phyloP scores from a whole-genome alignment of 1,139 yeast species.

The Protomyces inundatus region DNA sequence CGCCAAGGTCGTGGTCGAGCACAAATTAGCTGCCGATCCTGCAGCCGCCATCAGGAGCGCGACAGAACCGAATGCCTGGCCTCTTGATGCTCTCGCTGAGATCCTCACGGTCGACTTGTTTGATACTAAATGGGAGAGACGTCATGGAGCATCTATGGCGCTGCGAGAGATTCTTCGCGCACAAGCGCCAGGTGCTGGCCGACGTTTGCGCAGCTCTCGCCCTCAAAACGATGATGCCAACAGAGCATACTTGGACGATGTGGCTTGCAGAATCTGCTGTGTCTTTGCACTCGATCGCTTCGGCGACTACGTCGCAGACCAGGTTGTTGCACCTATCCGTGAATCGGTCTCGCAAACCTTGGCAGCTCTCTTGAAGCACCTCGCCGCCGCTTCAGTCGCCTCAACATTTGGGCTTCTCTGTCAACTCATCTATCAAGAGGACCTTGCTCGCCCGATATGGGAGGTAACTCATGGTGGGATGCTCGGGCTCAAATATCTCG shows the following conservation, averaged over 20 bases:
- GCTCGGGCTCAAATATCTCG: conserved; percentile 87
- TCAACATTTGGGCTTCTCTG: conserved; percentile 63
- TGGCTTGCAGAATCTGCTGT: conserved; percentile 79
- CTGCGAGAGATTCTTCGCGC: conserved; percentile 76
- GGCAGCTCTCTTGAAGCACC: conserved; percentile 77
- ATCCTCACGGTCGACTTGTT: conserved; percentile 72
- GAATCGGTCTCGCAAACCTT: conserved; percentile 94
- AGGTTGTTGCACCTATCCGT: conserved; percentile 96
- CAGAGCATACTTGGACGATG: conserved; percentile 70
- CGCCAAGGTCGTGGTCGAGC: conserved; percentile 70
- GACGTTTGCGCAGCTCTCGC: conserved; percentile 58
- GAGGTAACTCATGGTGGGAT: conserved; percentile 98
- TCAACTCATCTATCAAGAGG: conserved; percentile 63
- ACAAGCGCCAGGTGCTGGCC: conserved; percentile 84
- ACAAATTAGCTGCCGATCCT: conserved; percentile 59
- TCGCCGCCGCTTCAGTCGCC: conserved; percentile 51
- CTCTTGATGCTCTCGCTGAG: conserved; percentile 94
- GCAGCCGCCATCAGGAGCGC: conserved; percentile 53
- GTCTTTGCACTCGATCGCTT: conserved; percentile 89
- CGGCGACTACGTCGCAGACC: conserved; percentile 96
- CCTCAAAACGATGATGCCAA: conserved; percentile 64
- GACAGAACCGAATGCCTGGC: conserved; percentile 81
- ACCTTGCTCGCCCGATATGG: conserved; percentile 58
- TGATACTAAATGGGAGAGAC: conserved; percentile 84
- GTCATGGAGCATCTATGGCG: conserved; percentile 96